Evolutionary conservation across 2,329 filamentous ascomycete genomes (phyloP), one percentile per base, ranked within the genome.

Genomic region (Botrytis sinoallii): DNA sequence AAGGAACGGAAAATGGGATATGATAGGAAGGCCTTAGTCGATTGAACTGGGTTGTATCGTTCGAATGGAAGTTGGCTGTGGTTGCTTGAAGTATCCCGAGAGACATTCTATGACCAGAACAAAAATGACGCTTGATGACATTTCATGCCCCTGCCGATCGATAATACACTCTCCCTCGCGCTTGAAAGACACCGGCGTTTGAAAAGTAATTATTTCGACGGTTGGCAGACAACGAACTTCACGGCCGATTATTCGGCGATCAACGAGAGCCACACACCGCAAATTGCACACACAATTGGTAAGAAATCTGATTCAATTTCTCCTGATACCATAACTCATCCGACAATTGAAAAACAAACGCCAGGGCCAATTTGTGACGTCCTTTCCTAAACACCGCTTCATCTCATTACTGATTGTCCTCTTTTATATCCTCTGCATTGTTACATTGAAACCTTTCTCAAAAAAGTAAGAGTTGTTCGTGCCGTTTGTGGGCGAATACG

Each of bases 371-470:
- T 44, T 61, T 69, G 44, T 60, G 55, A 42, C 59, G 52, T 61
- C 55, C 48, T 38, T 73, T 73, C 71, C 71, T 73, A 69, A 73
- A 69, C 55, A 73, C 70, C 63, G 29, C 42, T 38, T 68, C 64
- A 42, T 44, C 59, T 29, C 61, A 57, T 69, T 46, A 72, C 59
- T 35, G n/a, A 29, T 72, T 44, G 44, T 29, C 29, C 40, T 52
- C 55, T 61, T 69, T 40, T 44, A 46, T 20, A 44, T 48, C 18
- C n/a, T 42, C 42, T 72, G 52, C 64, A 29, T 69, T 60, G 32
- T 66, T 60, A 40, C 70, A 44, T 60, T 35, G 38, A 68, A 67
- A 32, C 18, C 40, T 67, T 57, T 29, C 29, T 57, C 38, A 60
- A 55, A 66, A 57, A 42, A 20, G 14, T 44, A 40, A 55, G 63